Evolutionary conservation across 179 eudicot genomes (phyloP).

Genomic region (Beta lomatogona): DNA sequence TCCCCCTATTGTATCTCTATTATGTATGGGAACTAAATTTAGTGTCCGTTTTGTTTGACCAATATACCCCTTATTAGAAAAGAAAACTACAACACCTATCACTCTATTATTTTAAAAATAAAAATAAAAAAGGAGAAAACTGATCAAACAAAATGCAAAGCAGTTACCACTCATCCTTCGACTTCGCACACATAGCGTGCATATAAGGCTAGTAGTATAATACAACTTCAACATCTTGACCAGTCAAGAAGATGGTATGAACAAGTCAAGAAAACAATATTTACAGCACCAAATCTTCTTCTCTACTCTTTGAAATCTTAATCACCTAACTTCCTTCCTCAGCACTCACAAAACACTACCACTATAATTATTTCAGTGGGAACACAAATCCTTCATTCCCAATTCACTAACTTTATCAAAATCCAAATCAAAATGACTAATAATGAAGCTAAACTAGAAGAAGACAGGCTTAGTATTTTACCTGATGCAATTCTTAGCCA

Average conservation of each 20-base stretch:
- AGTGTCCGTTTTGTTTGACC: too few species aligned
- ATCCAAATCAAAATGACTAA: background rate
- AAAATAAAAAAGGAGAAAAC: too few species aligned
- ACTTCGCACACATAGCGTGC: too few species aligned
- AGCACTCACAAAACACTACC: background rate
- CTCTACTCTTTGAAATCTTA: background rate
- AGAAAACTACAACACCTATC: too few species aligned
- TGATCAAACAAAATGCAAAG: too few species aligned
- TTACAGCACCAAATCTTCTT: background rate
- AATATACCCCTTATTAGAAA: too few species aligned
- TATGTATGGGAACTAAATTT: too few species aligned
- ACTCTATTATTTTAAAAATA: too few species aligned
- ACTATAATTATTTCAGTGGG: background rate
- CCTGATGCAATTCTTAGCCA: conserved; percentile 23
- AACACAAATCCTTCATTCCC: background rate
- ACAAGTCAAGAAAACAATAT: background rate
- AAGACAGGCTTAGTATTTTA: conserved; percentile 27
- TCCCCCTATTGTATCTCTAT: too few species aligned
- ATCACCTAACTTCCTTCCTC: background rate
- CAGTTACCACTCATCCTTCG: too few species aligned
- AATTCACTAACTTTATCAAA: background rate
- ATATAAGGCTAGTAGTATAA: too few species aligned
- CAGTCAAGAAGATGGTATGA: background rate
- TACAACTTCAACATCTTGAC: too few species aligned
- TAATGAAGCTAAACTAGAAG: background rate